A percentile compares a stretch with the other conserved stretches of the same genome.
These are phyloP conservation scores for Solidago caesia DNA, from an alignment of 129 eudicot species.

Conservation along the genomic window DNA sequence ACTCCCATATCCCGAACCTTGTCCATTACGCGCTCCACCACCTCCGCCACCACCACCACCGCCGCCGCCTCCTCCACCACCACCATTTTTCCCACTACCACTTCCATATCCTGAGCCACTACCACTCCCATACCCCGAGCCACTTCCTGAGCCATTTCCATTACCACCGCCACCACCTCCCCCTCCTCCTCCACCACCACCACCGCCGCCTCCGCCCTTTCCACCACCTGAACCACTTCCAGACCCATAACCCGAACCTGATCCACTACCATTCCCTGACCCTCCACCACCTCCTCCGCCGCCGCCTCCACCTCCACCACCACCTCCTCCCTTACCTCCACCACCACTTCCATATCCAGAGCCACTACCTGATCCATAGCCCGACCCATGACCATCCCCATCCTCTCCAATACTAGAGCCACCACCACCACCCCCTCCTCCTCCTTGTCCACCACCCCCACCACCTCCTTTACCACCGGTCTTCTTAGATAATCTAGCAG, in stretches of 20 bases:
- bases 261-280: conserved; percentile 45
- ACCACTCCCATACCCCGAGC: conserved; percentile 47
- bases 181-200: conserved; percentile 37
- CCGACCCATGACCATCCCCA: conserved; percentile 45
- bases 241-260: conserved; percentile 58
- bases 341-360: conserved; percentile 53
- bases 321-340: conserved; percentile 42
- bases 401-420: conserved; percentile 33
- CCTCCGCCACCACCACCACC: conserved; percentile 31
- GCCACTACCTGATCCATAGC: conserved; percentile 56
- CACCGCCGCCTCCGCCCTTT: conserved; percentile 38
- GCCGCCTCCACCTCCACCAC: conserved; percentile 51
- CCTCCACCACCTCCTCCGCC: conserved; percentile 56
- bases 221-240: conserved; percentile 53
- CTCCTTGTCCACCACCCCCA: conserved; percentile 51
- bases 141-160: conserved; percentile 44
- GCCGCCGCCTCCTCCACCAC: conserved; percentile 30
- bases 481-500: conserved; percentile 45
- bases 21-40: conserved; percentile 34
- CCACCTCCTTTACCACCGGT: conserved; percentile 42
- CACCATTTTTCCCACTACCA: conserved; percentile 34
- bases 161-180: conserved; percentile 38
- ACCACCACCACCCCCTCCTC: conserved; percentile 51
- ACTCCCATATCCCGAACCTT: conserved; percentile 50
- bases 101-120: conserved; percentile 48